phyloP scores from a whole-genome alignment of 2,329 filamentous ascomycete genomes.

The Stagonosporopsis rhizophila region DNA sequence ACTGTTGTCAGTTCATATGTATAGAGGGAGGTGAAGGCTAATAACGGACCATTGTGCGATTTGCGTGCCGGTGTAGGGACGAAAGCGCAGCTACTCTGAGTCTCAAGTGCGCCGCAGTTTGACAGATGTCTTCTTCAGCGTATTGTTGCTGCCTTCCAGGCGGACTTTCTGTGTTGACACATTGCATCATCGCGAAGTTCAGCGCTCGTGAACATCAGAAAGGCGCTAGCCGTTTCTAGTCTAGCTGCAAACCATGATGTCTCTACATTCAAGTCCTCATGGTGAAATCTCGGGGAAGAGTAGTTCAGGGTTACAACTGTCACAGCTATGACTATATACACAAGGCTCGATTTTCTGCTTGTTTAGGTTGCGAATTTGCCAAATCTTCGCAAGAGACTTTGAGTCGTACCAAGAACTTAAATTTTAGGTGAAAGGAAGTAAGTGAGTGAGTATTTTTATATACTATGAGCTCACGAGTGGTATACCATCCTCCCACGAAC shows the following conservation, averaged over 20 bases:
- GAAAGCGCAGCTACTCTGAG: neutral
- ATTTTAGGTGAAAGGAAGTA: neutral
- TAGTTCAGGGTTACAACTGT: too few species aligned
- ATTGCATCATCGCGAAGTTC: constrained; percentile 40
- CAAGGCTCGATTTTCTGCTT: too few species aligned
- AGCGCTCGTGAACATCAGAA: neutral
- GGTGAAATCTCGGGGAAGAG: too few species aligned
- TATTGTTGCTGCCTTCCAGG: constrained; percentile 26
- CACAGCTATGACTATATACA: too few species aligned
- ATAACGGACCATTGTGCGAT: constrained; percentile 1
- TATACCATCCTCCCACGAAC: constrained; percentile 15
- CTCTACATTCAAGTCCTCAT: too few species aligned
- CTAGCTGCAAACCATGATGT: neutral
- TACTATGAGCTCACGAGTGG: neutral
- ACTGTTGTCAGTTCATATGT: constrained; percentile 17
- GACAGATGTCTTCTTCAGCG: neutral
- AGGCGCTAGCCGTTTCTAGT: neutral
- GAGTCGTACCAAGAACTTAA: neutral
- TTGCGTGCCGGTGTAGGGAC: too few species aligned
- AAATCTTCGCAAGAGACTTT: neutral
- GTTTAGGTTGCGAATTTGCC: too few species aligned
- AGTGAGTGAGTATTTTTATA: neutral
- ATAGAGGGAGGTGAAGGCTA: neutral
- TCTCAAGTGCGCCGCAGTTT: neutral
- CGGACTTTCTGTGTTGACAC: constrained; percentile 36